These are phyloP conservation scores for Colletotrichum falcatum DNA, from an alignment of 2,329 filamentous ascomycete species.

Conservation along the genomic window DNA sequence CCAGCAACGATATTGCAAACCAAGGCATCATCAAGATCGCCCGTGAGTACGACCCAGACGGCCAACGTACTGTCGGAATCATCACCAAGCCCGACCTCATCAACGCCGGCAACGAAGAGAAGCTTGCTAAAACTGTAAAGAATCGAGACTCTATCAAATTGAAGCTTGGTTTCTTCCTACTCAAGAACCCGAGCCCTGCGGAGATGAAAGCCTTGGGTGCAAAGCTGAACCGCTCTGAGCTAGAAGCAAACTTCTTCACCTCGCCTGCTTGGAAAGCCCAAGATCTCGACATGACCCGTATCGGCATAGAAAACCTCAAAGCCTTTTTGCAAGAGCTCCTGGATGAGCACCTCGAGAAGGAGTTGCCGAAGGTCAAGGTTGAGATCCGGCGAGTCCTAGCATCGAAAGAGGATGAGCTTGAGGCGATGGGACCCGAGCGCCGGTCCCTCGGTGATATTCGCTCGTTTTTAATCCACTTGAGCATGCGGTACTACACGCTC, in stretches of 20 bases:
- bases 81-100: conserved; percentile 68
- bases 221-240: conserved; percentile 26
- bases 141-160: conserved; percentile 60
- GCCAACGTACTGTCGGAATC: conserved; percentile 63
- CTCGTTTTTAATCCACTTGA: conserved; percentile 59
- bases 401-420: conserved; percentile 52
- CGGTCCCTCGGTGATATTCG: conserved; percentile 60
- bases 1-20: conserved; percentile 53
- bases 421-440: conserved; percentile 62
- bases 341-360: conserved; percentile 56
- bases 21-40: conserved; percentile 45
- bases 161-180: conserved; percentile 65
- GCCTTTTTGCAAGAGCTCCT: conserved; percentile 64
- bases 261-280: conserved; percentile 52
- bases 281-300: conserved; percentile 47
- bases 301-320: conserved; percentile 63
- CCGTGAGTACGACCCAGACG: conserved; percentile 42
- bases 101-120: conserved; percentile 52
- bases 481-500: conserved; percentile 57
- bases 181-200: conserved; percentile 55
- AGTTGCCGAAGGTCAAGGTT: conserved; percentile 52
- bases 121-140: conserved; percentile 55
- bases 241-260: conserved; percentile 59
- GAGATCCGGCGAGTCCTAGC: conserved; percentile 51
- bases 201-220: conserved; percentile 52